phyloP scores from a whole-genome alignment of 805 yeast species.

The Ogataea naganishii region DNA sequence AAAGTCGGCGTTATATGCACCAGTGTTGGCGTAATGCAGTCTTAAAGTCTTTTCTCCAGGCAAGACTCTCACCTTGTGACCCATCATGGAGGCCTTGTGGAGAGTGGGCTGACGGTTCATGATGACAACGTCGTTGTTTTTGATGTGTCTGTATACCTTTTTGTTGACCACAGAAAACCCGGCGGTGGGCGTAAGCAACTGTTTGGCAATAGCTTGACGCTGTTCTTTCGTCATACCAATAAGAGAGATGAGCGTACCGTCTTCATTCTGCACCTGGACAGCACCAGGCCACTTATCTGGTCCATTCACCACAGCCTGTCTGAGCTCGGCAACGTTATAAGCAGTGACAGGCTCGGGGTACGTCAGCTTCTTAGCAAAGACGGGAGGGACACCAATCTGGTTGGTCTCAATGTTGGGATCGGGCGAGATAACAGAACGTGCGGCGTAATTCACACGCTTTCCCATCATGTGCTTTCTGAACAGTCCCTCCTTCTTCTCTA shows the following conservation, averaged over 20 bases:
- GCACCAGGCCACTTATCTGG: slow-evolving; percentile 99
- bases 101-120: slow-evolving; percentile 99
- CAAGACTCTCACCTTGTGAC: slow-evolving; percentile 92
- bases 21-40: slow-evolving; percentile 96
- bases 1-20: slow-evolving; percentile 97
- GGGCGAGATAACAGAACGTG: slow-evolving; percentile 97
- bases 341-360: slow-evolving; percentile 98
- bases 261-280: slow-evolving; percentile 89
- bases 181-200: slow-evolving; percentile 74
- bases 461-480: slow-evolving; percentile 99
- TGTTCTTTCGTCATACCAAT: slow-evolving; percentile 89
- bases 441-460: slow-evolving; percentile 97
- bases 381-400: slow-evolving; percentile 98
- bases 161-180: slow-evolving; percentile 67
- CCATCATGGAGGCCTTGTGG: slow-evolving; percentile 99
- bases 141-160: slow-evolving; percentile 90
- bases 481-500: slow-evolving; percentile 97
- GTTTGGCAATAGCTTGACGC: slow-evolving; percentile 91
- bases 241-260: slow-evolving; percentile 74
- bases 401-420: slow-evolving; percentile 97
- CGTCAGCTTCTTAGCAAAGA: slow-evolving; percentile 89
- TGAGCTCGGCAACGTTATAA: slow-evolving; percentile 79
- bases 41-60: slow-evolving; percentile 97
- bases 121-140: slow-evolving; percentile 88
- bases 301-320: slow-evolving; percentile 95